These are phyloP conservation scores for Colletotrichum filicis DNA, from an alignment of 2,329 filamentous ascomycete genomes.

Conservation along the genomic window DNA sequence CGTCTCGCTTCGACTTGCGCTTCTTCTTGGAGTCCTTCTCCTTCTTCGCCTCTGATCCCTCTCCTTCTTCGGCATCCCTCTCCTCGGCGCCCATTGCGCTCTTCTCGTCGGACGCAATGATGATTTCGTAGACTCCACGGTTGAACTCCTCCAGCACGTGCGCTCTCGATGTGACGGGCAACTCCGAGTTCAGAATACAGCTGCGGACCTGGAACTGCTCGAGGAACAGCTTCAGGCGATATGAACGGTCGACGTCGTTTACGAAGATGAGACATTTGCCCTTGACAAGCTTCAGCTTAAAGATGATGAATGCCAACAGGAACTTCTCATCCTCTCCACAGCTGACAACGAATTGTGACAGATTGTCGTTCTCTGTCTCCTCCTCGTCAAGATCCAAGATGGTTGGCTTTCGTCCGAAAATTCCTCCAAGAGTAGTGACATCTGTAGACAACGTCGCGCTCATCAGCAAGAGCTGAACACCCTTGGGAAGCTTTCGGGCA, in stretches of 20 bases:
- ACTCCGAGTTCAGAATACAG: conserved; percentile 92
- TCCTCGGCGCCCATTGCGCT: conserved; percentile 80
- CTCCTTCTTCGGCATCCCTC: conserved; percentile 50
- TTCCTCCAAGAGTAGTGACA: conserved; percentile 82
- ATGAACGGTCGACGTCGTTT: conserved; percentile 86
- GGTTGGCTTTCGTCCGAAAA: conserved; percentile 86
- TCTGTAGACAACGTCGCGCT: conserved; percentile 92
- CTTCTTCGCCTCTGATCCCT: conserved; percentile 51
- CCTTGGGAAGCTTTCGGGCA: conserved; percentile 81
- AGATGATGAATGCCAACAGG: conserved; percentile 89
- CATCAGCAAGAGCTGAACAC: conserved; percentile 91
- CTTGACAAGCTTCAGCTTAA: conserved; percentile 93
- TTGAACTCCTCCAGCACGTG: conserved; percentile 99
- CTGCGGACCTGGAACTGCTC: conserved; percentile 97
- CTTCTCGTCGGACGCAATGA: conserved; percentile 94
- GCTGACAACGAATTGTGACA: conserved; percentile 89
- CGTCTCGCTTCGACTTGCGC: conserved; percentile 75
- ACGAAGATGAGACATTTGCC: conserved; percentile 84
- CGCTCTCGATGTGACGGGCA: conserved; percentile 91
- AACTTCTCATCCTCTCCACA: conserved; percentile 99
- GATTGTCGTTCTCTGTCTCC: conserved; percentile 78
- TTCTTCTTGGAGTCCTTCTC: conserved; percentile 57
- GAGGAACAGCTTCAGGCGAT: conserved; percentile 92
- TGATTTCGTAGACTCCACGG: conserved; percentile 95
- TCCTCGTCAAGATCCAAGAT: conserved; percentile 85